These are phyloP conservation scores for Tremellales sp. DNA, from an alignment of 1,284 basidiomycete genomes.

Conservation along the genomic window DNA sequence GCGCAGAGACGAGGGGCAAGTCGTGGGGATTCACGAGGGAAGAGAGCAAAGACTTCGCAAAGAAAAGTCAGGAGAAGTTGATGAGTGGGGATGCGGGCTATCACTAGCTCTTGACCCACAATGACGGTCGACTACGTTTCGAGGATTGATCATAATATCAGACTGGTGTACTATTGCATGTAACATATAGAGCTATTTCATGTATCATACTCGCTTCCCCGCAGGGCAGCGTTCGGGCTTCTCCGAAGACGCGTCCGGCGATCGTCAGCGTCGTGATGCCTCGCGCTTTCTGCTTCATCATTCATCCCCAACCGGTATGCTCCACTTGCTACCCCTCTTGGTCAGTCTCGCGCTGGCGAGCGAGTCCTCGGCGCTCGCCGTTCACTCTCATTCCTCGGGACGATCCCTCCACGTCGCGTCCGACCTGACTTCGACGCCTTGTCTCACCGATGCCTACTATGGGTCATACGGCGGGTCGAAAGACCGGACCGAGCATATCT, in stretches of 20 bases:
- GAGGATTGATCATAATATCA: too few relatives aligned
- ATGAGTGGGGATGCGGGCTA: background rate
- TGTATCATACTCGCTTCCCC: too few relatives aligned
- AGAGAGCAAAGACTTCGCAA: slow-evolving; percentile 58
- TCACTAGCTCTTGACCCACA: too few relatives aligned
- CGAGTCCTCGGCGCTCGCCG: too few relatives aligned
- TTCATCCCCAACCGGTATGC: too few relatives aligned
- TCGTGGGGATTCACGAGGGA: slow-evolving; percentile 69
- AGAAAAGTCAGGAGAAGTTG: slow-evolving; percentile 42
- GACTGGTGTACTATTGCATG: too few relatives aligned
- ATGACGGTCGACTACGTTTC: too few relatives aligned
- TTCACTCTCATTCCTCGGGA: background rate
- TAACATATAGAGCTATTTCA: too few relatives aligned
- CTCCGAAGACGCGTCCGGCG: too few relatives aligned
- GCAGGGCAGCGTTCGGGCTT: too few relatives aligned
- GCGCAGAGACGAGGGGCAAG: slow-evolving; percentile 73
- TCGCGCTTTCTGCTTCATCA: too few relatives aligned
- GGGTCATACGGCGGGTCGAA: slow-evolving; percentile 14
- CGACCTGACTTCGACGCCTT: background rate
- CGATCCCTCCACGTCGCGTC: background rate
- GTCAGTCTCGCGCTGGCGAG: background rate
- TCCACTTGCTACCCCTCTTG: background rate
- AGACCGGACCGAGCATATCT: slow-evolving; percentile 12
- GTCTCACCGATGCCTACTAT: slow-evolving; percentile 6
- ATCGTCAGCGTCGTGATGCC: too few relatives aligned